phyloP scores from a whole-genome alignment of 139 green algal species.

The Tetratostichococcus sp. region DNA sequence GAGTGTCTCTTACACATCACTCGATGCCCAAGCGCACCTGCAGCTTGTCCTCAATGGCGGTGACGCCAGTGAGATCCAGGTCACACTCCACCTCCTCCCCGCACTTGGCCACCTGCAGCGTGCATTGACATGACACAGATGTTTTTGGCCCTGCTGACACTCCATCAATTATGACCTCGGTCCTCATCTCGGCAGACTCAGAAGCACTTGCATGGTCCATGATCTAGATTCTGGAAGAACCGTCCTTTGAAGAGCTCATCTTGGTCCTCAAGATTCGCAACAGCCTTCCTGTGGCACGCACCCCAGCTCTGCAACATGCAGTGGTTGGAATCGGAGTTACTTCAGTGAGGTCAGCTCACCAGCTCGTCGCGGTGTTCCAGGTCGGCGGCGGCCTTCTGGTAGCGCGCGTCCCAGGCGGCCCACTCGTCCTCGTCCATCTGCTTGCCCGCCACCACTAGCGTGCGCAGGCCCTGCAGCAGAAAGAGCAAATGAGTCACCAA shows the following conservation, averaged over 20 bases:
- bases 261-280: no score
- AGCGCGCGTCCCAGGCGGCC: conserved; percentile 49
- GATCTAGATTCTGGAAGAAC: no score
- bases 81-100: conserved; percentile 63
- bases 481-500: no score
- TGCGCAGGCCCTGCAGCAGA: conserved; percentile 32
- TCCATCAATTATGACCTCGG: no score
- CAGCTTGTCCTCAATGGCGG: conserved; percentile 99
- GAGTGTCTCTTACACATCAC: not conserved
- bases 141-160: no score
- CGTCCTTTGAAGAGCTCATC: no score
- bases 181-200: no score
- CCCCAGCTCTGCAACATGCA: no score
- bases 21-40: conserved; percentile 14
- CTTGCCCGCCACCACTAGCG: conserved; percentile 34
- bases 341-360: no score
- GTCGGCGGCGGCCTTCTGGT: conserved; percentile 42
- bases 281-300: no score
- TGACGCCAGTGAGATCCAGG: conserved; percentile 88
- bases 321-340: no score
- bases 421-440: conserved; percentile 35
- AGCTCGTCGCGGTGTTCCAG: conserved; percentile 58
- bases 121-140: not conserved
- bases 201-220: no score
- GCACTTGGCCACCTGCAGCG: conserved; percentile 32